phyloP scores from a whole-genome alignment of 139 green algal genomes.

The Chlorella sorokiniana region DNA sequence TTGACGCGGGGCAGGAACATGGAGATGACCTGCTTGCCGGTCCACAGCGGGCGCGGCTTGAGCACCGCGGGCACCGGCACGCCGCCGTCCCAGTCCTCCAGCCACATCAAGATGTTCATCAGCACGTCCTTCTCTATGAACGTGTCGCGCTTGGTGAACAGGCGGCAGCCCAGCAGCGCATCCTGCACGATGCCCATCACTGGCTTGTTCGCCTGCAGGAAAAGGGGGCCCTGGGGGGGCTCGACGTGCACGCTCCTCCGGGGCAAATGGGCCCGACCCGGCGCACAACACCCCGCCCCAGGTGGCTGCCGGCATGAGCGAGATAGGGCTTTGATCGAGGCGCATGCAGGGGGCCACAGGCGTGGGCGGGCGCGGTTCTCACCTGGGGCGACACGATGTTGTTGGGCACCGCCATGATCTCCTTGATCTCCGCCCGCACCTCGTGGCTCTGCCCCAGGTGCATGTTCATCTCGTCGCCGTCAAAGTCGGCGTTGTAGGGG shows the following conservation, averaged over 20 bases:
- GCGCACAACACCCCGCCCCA: not conserved
- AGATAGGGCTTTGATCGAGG: too few species aligned
- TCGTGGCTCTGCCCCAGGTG: slow-evolving; percentile 95
- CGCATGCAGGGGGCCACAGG: too few species aligned
- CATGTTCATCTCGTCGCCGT: slow-evolving; percentile 99
- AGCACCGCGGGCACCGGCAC: slow-evolving; percentile 93
- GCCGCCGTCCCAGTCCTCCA: slow-evolving; percentile 91
- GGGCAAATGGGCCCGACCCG: too few species aligned
- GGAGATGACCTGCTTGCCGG: slow-evolving; percentile 92
- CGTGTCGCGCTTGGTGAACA: slow-evolving; percentile 98
- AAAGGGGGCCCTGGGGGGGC: not conserved
- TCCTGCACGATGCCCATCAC: slow-evolving; percentile 99
- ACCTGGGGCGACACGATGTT: slow-evolving; percentile 97
- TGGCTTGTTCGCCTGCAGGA: slow-evolving; percentile 89
- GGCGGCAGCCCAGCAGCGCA: slow-evolving; percentile 87
- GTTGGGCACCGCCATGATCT: slow-evolving; percentile 98
- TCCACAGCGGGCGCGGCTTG: slow-evolving; percentile 96
- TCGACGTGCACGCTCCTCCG: not conserved
- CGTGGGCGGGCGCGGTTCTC: too few species aligned
- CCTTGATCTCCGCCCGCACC: slow-evolving; percentile 89
- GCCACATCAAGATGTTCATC: slow-evolving; percentile 97
- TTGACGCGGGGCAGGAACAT: slow-evolving; percentile 92
- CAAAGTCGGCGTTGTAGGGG: slow-evolving; percentile 99
- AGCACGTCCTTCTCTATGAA: slow-evolving; percentile 96
- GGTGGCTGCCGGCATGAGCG: too few species aligned